A percentile compares a stretch with the other conserved stretches of the same genome.
These are phyloP conservation scores for Floccularia luteovirens DNA, from an alignment of 768 basidiomycete species.

Conservation along the genomic window DNA sequence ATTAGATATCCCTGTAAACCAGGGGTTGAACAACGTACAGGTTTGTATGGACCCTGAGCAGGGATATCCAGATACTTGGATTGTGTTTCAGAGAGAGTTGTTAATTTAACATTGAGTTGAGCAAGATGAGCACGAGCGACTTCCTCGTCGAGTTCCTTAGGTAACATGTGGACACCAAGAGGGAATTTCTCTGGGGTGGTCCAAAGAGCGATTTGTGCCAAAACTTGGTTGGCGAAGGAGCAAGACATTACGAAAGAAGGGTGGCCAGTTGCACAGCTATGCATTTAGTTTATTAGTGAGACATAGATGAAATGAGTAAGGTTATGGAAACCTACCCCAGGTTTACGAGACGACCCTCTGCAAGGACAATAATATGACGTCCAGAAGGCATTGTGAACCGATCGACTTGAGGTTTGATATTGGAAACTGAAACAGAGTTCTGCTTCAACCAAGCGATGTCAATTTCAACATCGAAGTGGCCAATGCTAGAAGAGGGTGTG, in stretches of 20 bases:
- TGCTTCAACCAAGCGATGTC: conserved; percentile 98
- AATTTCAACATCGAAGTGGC: conserved; percentile 85
- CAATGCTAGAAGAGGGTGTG: conserved; percentile 51
- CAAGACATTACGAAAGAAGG: conserved; percentile 99
- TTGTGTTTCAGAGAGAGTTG: conserved; percentile 63
- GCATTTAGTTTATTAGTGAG: conserved; percentile 3
- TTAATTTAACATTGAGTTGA: conserved; percentile 92
- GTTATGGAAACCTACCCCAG: conserved; percentile 55
- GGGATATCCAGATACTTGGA: conserved; percentile 91
- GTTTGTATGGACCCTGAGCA: conserved; percentile 61
- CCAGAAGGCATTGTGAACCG: conserved; percentile 90
- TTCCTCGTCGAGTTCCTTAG: conserved; percentile 98
- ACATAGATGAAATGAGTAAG: conserved; percentile 7
- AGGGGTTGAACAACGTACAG: conserved; percentile 19
- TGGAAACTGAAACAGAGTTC: conserved; percentile 74
- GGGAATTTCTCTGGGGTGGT: conserved; percentile 88
- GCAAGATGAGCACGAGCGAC: conserved; percentile 94
- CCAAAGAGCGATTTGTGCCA: conserved; percentile 98
- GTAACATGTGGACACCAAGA: conserved; percentile 96
- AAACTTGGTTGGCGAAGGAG: conserved; percentile 97
- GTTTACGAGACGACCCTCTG: conserved; percentile 98
- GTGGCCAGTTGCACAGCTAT: conserved; percentile 92
- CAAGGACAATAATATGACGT: conserved; percentile 94
- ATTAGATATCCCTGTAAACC: conserved; percentile 1
- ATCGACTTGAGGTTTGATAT: conserved; percentile 99